Conservation (phyloP, 495 filamentous ascomycete genomes). For the Rusavskia elegans region DNA sequence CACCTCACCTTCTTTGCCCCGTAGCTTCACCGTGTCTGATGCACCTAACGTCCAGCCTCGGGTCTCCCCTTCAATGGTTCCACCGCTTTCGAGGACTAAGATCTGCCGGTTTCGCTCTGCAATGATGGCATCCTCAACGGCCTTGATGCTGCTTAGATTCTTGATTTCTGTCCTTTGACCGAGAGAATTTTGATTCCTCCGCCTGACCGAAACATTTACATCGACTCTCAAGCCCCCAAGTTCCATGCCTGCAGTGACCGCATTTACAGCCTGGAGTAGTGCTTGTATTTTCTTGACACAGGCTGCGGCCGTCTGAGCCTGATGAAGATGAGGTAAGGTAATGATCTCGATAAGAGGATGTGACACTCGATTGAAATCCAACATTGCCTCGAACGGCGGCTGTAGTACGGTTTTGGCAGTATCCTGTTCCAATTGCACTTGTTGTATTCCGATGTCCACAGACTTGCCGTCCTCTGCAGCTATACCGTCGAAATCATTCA, state of each 20-base stretch:
- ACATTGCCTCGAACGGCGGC: slow-evolving; percentile 50
- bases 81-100: slow-evolving; percentile 58
- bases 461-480: slow-evolving; percentile 49
- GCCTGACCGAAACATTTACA: slow-evolving; percentile 82
- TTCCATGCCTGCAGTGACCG: slow-evolving; percentile 84
- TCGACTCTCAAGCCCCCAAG: slow-evolving; percentile 80
- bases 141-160: slow-evolving; percentile 87
- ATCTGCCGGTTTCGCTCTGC: slow-evolving; percentile 88
- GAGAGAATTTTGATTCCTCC: slow-evolving; percentile 38
- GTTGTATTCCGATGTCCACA: slow-evolving; percentile 65
- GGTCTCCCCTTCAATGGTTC: slow-evolving; percentile 71
- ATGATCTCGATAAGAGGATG: slow-evolving; percentile 92
- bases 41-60: slow-evolving; percentile 78
- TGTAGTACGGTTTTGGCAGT: slow-evolving; percentile 85
- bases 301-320: slow-evolving; percentile 69
- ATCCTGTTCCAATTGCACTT: slow-evolving; percentile 94
- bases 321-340: slow-evolving; percentile 71
- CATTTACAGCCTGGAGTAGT: slow-evolving; percentile 62
- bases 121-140: slow-evolving; percentile 82
- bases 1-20: slow-evolving; percentile 92
- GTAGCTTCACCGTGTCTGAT: slow-evolving; percentile 55
- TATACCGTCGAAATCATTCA: slow-evolving; percentile 67
- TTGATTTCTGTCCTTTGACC: slow-evolving; percentile 96
- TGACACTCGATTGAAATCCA: slow-evolving; percentile 91
- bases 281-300: slow-evolving; percentile 79